Percentiles rank a stretch among this genome's conserved stretches.
Conservation (phyloP, 352 stramenopile genomes). For the Pythium rhizo-oryzae region DNA sequence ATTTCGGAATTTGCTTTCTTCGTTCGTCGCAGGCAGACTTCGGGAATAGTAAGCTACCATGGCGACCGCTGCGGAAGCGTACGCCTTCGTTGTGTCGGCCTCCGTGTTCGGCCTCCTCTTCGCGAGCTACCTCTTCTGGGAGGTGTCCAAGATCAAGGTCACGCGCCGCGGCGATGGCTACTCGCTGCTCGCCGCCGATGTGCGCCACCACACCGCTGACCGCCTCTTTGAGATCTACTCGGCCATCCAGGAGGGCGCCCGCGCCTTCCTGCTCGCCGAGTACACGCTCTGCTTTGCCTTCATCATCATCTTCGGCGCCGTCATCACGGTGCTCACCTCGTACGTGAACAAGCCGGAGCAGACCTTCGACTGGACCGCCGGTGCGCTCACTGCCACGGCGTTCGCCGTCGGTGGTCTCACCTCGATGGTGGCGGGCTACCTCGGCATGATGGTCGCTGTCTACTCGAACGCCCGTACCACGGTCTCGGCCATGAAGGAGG, state of each 20-base stretch:
- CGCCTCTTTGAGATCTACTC: constrained; percentile 93
- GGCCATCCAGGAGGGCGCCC: constrained; percentile 97
- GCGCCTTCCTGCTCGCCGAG: constrained; percentile 97
- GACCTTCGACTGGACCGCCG: constrained; percentile 89
- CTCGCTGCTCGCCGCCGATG: constrained; percentile 69
- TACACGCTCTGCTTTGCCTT: constrained; percentile 99
- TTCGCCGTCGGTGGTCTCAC: constrained; percentile 98
- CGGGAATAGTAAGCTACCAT: constrained; percentile 39
- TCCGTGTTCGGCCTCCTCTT: constrained; percentile 83
- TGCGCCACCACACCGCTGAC: constrained; percentile 82
- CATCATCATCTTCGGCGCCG: constrained; percentile 87
- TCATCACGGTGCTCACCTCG: constrained; percentile 93
- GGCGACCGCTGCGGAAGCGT: constrained; percentile 58
- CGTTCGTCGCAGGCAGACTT: constrained; percentile 23
- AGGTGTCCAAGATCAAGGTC: constrained; percentile 89
- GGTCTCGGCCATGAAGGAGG: constrained; percentile 95
- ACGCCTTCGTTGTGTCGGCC: constrained; percentile 65
- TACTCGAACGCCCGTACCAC: constrained; percentile 99
- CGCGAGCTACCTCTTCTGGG: constrained; percentile 84
- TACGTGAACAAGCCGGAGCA: constrained; percentile 86
- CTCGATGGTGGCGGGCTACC: constrained; percentile 97
- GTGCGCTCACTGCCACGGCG: constrained; percentile 93
- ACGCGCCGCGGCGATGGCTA: constrained; percentile 85
- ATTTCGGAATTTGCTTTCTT: constrained; percentile 79
- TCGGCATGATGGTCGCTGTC: constrained; percentile 99